phyloP scores from a whole-genome alignment of 2,329 filamentous ascomycete species.

The Talaromyces sp. region DNA sequence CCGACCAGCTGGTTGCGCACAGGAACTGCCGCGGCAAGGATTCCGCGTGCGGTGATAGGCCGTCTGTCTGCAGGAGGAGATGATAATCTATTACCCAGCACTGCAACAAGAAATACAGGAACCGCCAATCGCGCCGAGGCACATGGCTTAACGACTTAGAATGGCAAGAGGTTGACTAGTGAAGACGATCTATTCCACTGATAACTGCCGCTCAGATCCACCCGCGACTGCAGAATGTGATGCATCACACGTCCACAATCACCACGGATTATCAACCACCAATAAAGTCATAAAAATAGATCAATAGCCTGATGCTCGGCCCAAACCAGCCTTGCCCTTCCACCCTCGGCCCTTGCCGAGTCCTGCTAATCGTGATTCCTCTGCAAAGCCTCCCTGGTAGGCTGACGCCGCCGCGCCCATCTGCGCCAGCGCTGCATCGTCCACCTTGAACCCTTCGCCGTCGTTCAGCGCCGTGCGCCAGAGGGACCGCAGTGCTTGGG shows the following conservation, averaged over 20 bases:
- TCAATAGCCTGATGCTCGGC: background rate
- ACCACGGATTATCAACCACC: too few relatives aligned
- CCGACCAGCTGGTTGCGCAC: background rate
- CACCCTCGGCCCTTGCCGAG: slow-evolving; percentile 9
- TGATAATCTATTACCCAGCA: too few relatives aligned
- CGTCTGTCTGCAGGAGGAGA: background rate
- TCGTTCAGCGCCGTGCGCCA: slow-evolving; percentile 71
- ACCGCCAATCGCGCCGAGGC: background rate
- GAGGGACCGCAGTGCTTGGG: slow-evolving; percentile 61
- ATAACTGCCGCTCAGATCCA: too few relatives aligned
- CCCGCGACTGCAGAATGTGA: background rate
- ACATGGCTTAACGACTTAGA: background rate
- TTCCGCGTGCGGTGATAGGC: background rate
- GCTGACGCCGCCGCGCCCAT: slow-evolving; percentile 20
- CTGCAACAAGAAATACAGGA: background rate
- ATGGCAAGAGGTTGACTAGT: too few relatives aligned
- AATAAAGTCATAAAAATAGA: background rate
- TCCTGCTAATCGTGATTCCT: slow-evolving; percentile 21
- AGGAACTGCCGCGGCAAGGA: background rate
- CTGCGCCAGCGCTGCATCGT: slow-evolving; percentile 27
- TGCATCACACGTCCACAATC: background rate
- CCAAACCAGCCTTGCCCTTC: slow-evolving; percentile 5
- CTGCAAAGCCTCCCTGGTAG: slow-evolving; percentile 29
- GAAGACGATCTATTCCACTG: background rate
- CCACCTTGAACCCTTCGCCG: slow-evolving; percentile 59